These are phyloP conservation scores for Eucommia ulmoides DNA, from an alignment of 257 asterid species.

Conservation along the genomic window DNA sequence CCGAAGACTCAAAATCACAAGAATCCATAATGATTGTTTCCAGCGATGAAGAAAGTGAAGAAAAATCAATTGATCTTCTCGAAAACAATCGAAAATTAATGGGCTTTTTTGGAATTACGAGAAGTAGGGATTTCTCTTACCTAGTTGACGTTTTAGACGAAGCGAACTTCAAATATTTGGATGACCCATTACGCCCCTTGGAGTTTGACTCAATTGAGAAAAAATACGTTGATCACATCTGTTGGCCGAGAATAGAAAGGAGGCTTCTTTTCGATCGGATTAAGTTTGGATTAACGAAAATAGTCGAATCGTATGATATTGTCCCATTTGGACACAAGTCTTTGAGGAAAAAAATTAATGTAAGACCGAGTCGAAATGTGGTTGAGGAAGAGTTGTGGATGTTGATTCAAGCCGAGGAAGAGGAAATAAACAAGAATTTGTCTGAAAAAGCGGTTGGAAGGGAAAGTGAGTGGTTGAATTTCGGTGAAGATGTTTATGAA, in stretches of 20 bases:
- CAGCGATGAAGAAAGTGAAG: conserved; percentile 38
- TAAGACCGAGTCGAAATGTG: neutral
- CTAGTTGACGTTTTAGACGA: conserved; percentile 64
- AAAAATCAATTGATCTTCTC: conserved; percentile 15
- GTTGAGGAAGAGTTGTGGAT: neutral
- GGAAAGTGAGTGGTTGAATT: neutral
- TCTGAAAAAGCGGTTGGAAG: neutral
- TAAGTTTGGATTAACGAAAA: neutral
- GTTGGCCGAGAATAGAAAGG: neutral
- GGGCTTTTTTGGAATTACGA: conserved; percentile 27
- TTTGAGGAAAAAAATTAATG: neutral
- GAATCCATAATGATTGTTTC: conserved; percentile 51
- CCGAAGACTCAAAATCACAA: conserved; percentile 44
- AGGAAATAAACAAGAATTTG: neutral
- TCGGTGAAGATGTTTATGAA: neutral
- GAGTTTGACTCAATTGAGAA: neutral
- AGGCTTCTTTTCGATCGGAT: neutral
- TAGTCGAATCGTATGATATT: neutral
- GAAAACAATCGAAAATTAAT: conserved; percentile 17
- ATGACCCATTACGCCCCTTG: conserved; percentile 1
- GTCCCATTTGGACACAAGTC: neutral
- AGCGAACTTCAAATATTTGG: conserved; percentile 27
- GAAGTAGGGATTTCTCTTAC: conserved; percentile 59
- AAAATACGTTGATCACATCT: neutral
- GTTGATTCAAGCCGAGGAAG: neutral